Evolutionary conservation across 257 asterid species (phyloP), one percentile per base, ranked within the genome.

Genomic region (Gardenia jasminoides): DNA sequence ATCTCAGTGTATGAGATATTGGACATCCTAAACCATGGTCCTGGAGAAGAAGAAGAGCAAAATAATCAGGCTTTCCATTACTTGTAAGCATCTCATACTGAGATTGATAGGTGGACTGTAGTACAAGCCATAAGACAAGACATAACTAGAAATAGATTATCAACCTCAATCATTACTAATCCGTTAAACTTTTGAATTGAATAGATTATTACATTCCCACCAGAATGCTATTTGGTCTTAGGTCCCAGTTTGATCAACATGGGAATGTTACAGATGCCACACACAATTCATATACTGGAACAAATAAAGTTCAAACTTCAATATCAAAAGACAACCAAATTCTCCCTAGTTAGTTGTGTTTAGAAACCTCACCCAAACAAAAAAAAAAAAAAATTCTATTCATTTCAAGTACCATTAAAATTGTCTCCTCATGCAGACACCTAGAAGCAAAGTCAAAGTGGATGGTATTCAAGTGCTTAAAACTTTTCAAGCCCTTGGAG

Each of bases 11-110:
- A 95, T 77, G 94, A 89, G 64, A 92, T 84, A 62, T 83, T 82
- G 65, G 98, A 92, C 89, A 87, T 83, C 76, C 96, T 94, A 86
- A 95, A 95, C 99, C 98, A 93, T 41, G 97, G 99, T 69, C 99
- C 99, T 95, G 85, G 81, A 70, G 76, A 82, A 70, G 76, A 79
- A 82, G 70, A 78, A 82, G 33, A 83, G 56, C 56, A 79, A 56
- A 20, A 44, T 66, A 67, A 61, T 61, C 6, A 65, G 52, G 50
- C 44, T 2, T 70, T 15, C n/a, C 31, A 24, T 66, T 65, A 33
- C 20, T 47, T 30, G 8, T 31, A 66, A 20, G 67, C 24, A 47
- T 50, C 61, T 65, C 62, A 56, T 75, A 62, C 11, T 4, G 13
- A 26, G 15, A 39, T 56, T 56, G 16, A 13, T 28, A 26, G 12